These are phyloP conservation scores for Scheffersomyces amazonensis DNA, from an alignment of 805 yeast genomes.

Conservation along the genomic window DNA sequence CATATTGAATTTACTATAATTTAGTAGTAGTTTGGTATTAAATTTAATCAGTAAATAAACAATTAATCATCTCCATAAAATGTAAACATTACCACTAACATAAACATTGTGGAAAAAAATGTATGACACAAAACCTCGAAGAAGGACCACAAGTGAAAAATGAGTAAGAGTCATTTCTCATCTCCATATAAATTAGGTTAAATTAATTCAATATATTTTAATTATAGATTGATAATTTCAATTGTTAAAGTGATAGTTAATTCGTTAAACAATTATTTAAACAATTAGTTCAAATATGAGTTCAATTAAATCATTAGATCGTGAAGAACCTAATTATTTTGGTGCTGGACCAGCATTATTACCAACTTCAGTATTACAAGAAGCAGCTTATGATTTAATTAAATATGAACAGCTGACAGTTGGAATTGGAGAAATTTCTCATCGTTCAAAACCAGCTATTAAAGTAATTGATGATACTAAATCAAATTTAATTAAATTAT, in stretches of 20 bases:
- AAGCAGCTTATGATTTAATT: constrained; percentile 82
- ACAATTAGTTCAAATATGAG: not conserved
- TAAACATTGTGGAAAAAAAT: no score
- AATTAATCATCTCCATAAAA: no score
- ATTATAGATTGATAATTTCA: no score
- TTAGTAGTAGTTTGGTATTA: not conserved
- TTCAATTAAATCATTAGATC: constrained; percentile 35
- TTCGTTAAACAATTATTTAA: not conserved
- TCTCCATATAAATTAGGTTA: no score
- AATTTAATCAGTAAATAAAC: no score
- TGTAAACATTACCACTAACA: no score
- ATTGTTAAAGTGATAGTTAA: no score
- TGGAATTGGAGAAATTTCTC: constrained; percentile 96
- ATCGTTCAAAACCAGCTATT: constrained; percentile 82
- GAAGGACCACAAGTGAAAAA: no score
- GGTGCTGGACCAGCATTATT: constrained; percentile 99
- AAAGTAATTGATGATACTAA: constrained; percentile 77
- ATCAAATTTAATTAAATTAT: constrained; percentile 57
- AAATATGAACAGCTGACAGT: constrained; percentile 68
- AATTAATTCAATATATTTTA: no score
- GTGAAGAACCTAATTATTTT: constrained; percentile 77
- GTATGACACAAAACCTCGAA: no score
- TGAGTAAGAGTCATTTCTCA: no score
- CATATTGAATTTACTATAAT: not conserved
- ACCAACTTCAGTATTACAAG: constrained; percentile 79